Percentiles rank a stretch among this genome's conserved stretches.
These are phyloP conservation scores for Backusella tarrabulga DNA, from an alignment of 192 early-diverging fungal species.

Conservation along the genomic window DNA sequence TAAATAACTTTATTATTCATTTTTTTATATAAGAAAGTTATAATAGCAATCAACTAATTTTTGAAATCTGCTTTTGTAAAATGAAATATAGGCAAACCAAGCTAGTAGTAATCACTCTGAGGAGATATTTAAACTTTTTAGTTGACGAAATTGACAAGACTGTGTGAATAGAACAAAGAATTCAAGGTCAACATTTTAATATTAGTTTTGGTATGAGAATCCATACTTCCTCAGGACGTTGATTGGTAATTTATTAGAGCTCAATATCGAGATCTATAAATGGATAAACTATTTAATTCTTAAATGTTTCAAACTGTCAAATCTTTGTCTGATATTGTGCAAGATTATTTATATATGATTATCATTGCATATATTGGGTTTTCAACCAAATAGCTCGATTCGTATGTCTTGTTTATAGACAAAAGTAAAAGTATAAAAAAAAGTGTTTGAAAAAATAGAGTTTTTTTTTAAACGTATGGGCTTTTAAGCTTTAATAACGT, in stretches of 20 bases:
- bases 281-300: neutral
- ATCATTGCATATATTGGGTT: neutral
- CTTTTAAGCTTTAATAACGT: constrained; percentile 5
- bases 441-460: neutral
- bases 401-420: neutral
- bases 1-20: neutral
- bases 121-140: neutral
- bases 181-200: neutral
- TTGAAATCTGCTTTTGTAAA: neutral
- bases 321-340: neutral
- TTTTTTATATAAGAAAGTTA: neutral
- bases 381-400: neutral
- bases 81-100: neutral
- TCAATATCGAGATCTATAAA: neutral
- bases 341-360: neutral
- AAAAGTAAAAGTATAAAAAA: neutral
- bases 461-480: neutral
- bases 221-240: neutral
- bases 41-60: neutral
- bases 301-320: neutral
- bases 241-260: neutral
- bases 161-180: neutral
- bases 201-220: neutral
- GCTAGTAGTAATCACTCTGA: neutral
- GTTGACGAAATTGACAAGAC: neutral